Evolutionary conservation across 2,329 filamentous ascomycete species (phyloP).

Genomic region (Lachnellula occidentalis): DNA sequence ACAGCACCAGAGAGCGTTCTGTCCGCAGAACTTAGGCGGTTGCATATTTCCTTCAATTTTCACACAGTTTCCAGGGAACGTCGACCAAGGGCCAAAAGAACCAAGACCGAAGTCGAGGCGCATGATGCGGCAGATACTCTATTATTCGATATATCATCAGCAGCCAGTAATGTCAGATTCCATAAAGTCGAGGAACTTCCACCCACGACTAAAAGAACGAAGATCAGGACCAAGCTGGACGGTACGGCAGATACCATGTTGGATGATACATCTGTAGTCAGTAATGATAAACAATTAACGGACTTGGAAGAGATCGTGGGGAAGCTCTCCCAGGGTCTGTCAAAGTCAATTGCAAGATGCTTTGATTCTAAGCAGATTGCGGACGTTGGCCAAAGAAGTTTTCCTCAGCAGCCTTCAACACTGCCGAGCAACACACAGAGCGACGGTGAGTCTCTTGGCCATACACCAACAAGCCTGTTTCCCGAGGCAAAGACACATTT

Average conservation of each 20-base stretch:
- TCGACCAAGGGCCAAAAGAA: not conserved
- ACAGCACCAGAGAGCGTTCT: constrained; percentile 15
- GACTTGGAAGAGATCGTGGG: not conserved
- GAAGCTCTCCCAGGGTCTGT: constrained; percentile 1
- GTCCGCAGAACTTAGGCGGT: constrained; percentile 14
- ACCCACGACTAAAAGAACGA: not conserved
- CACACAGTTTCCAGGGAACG: not conserved
- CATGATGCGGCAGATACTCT: not conserved
- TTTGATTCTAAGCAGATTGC: constrained; percentile 2
- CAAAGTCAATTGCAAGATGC: not conserved
- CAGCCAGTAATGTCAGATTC: not conserved
- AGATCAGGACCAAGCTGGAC: not conserved
- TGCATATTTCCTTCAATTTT: constrained; percentile 22
- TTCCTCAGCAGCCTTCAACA: not conserved
- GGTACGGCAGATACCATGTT: not conserved
- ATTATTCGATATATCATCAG: not conserved
- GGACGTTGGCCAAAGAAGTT: not conserved
- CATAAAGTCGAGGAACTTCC: not conserved
- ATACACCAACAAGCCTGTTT: too few species aligned
- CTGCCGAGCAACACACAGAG: too few species aligned
- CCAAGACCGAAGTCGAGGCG: not conserved
- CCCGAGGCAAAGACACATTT: not conserved
- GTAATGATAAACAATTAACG: not conserved
- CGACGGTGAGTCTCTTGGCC: too few species aligned
- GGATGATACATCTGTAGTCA: not conserved